Percentiles rank a stretch among this genome's conserved stretches.
Conservation (phyloP, 768 basidiomycete species). For the Pleurotus eryngii region DNA sequence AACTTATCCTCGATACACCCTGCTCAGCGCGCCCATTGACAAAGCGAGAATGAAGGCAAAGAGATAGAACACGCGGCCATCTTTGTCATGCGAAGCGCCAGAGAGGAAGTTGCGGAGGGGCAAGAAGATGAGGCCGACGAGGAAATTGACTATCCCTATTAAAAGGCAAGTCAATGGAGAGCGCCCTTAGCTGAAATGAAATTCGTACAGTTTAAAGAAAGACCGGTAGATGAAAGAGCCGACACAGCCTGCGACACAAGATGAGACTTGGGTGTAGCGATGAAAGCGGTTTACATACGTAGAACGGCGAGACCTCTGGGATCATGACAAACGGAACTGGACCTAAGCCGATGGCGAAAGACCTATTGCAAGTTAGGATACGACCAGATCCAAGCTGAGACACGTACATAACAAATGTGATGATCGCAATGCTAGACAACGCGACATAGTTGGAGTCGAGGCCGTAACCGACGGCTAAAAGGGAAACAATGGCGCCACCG, state of each 20-base stretch:
- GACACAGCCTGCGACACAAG: constrained; percentile 61
- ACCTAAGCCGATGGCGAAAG: constrained; percentile 87
- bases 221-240: constrained; percentile 68
- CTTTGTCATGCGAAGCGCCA: constrained; percentile 53
- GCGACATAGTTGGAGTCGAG: constrained; percentile 57
- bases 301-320: constrained; percentile 80
- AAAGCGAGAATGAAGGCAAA: constrained; percentile 60
- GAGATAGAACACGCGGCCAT: constrained; percentile 88
- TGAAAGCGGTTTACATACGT: constrained; percentile 43
- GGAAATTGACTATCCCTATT: constrained; percentile 80
- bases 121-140: constrained; percentile 81
- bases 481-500: constrained; percentile 60
- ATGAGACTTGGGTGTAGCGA: not conserved
- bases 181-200: not conserved
- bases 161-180: constrained; percentile 2
- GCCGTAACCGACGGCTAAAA: constrained; percentile 66
- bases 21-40: constrained; percentile 33
- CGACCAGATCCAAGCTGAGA: not conserved
- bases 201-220: constrained; percentile 67
- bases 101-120: constrained; percentile 77
- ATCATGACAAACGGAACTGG: constrained; percentile 93
- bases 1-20: constrained; percentile 33
- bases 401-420: constrained; percentile 77
- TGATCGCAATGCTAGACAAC: constrained; percentile 69
- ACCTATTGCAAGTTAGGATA: constrained; percentile 36